Base-by-base conservation (phyloP, 176 grass and related monocot species). In the Oryza rufipogon region DNA sequence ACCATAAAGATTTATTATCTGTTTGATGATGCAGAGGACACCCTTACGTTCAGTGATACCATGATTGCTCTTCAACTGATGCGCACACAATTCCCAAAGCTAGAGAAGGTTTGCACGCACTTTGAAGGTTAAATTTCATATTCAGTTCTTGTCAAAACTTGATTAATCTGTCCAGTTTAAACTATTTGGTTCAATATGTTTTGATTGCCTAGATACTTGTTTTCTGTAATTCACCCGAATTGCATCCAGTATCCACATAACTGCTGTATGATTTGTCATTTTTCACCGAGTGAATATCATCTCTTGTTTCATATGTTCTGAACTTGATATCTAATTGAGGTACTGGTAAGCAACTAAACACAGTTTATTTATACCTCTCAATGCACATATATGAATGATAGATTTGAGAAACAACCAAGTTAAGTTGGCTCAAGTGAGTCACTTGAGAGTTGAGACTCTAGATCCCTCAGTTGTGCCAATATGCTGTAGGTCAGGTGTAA, bases 11-110 rank as follows among this genome's bases (percentile, higher is more conserved):
- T 28, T 28, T 28, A 9, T 79, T 36, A 76, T 86, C 20, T 76
- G 41, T 81, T 73, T 79, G 5, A 44, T 82, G 58, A 85, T 92
- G 87, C 91, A 97, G 94, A 92, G 75, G 88, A 92, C 36, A 74
- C 91, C 75, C 91, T 97, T 86, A 82, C 65, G 52, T 90, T 97
- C 75, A 97, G 66, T 75, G 91, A 97, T 88, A 97, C 91, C 14
- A 75, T 87, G 71, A 83, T 97, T 72, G 94, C 94, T 86, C 94
- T 97, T 79, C 94, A 91, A 77, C 90, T 97, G 82, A 97, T 97
- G 94, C 87, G 80, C 38, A 38, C 89, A 38, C 94, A 97, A 25
- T 97, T 97, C 75, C 94, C 94, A 56, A 97, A 86, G 73, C 34
- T 91, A 58, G 91, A 97, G 54, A 97, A 97, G 89, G 91, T 82